A percentile compares a stretch with the other conserved stretches of the same genome.
phyloP scores from a whole-genome alignment of 257 asterid species.

The Primulina eburnea region DNA sequence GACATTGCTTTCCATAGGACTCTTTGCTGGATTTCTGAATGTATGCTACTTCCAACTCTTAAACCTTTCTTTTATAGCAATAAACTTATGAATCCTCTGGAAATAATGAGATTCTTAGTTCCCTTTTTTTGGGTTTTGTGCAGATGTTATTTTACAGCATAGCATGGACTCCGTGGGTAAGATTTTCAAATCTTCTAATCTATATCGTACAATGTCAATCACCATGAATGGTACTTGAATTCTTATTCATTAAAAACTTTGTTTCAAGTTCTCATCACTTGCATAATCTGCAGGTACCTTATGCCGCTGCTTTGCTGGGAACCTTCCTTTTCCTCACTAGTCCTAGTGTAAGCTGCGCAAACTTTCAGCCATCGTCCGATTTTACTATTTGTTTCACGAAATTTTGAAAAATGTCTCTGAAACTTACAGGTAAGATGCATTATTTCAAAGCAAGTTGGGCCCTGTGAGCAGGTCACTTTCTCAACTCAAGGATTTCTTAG shows the following conservation, averaged over 20 bases:
- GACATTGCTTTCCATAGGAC: slow-evolving; percentile 52
- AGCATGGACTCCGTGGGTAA: slow-evolving; percentile 75
- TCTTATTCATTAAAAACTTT: not conserved
- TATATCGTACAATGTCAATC: not conserved
- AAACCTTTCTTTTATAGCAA: not conserved
- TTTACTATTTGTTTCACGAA: not conserved
- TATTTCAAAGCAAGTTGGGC: slow-evolving; percentile 61
- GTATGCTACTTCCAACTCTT: slow-evolving; percentile 13
- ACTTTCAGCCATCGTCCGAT: not conserved
- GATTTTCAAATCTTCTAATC: not conserved
- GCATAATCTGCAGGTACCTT: slow-evolving; percentile 47
- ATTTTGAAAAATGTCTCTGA: not conserved
- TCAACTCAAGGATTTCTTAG: not conserved
- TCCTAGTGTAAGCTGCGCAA: slow-evolving; percentile 52
- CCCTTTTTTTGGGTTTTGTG: slow-evolving; percentile 22
- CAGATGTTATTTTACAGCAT: slow-evolving; percentile 67
- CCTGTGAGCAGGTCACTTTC: slow-evolving; percentile 54
- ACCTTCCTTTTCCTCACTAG: slow-evolving; percentile 40
- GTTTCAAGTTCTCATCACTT: not conserved
- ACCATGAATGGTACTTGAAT: not conserved
- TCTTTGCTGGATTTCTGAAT: slow-evolving; percentile 45
- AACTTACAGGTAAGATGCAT: slow-evolving; percentile 54
- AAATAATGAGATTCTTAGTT: not conserved
- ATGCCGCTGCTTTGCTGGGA: slow-evolving; percentile 46
- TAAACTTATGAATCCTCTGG: not conserved